Base-by-base conservation (phyloP, 139 green algal species). In the Haematococcus lacustris region DNA sequence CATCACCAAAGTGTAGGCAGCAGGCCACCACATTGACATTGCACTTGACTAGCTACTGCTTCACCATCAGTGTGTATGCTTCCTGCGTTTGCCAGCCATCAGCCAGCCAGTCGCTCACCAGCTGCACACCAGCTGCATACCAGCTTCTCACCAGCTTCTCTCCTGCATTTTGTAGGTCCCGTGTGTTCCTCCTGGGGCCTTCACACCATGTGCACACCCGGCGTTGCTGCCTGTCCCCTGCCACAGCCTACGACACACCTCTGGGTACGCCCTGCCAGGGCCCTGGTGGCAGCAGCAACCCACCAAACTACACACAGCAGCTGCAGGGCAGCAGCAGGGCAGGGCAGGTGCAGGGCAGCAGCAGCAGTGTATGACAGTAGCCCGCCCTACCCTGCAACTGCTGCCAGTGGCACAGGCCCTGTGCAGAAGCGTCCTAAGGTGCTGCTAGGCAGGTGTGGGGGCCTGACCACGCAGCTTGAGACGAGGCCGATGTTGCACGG, bases 171-270 rank as follows among this genome's bases (percentile, higher is more conserved):
- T 78, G 34, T 83, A 96, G 90, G 38, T 80, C 71, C 30, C 86
- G 91, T 5, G 76, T 97, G 5, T 96, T 97, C 71, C 71, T 97
- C 30, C 66, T 97, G 41, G 94, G 94, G 2, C 94, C 94, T 25
- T 94, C 85, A 0, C 94, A 98, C 76, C 91, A 98, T 73, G 66
- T 92, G 34, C 97, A 90, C 80, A 87, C 77, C 0, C 84, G 85
- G 23, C 76, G 84, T 21, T 97, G 93, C 80, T 57, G 85, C 38
- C 75, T 98, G 13, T 92, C 89, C 0, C 51, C 61, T 2, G 78
- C 83, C 26, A 40, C 68, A 1, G 53, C 63, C 1, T 98, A 96
- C 71, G 25, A 74, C 17, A 97, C 94, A 3, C 94, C 94, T 0
- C 64, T 98, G 30, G 94, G 93, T 88, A 17, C 33, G 32, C 35